Conservation (phyloP, 208 protist genomes). For the Trypanosoma melophagium region DNA sequence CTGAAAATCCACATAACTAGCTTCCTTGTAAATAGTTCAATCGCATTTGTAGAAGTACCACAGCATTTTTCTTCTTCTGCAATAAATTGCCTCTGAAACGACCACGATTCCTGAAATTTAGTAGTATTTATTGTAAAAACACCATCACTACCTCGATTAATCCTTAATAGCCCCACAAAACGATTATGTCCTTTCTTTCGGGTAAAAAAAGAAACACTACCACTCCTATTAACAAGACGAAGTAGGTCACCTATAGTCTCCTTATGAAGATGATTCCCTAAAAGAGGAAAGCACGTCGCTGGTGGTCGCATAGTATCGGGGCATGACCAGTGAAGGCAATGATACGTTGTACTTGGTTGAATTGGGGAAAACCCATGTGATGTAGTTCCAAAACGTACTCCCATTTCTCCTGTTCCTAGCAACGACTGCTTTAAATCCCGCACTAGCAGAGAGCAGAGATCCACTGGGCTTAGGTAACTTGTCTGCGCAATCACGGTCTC, state of each 20-base stretch:
- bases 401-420: background rate
- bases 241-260: background rate
- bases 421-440: background rate
- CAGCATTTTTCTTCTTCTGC: constrained; percentile 1
- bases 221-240: constrained; percentile 6
- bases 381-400: constrained; percentile 17
- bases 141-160: constrained; percentile 8
- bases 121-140: background rate
- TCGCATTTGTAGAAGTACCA: background rate
- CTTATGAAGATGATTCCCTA: constrained; percentile 9
- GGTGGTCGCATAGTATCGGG: constrained; percentile 7
- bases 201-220: constrained; percentile 17
- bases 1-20: constrained; percentile 34
- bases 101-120: constrained; percentile 14
- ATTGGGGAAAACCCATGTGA: constrained; percentile 9
- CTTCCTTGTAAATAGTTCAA: constrained; percentile 30
- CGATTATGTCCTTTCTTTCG: background rate
- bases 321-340: constrained; percentile 28
- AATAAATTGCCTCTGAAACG: constrained; percentile 17
- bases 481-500: constrained; percentile 19
- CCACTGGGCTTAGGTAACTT: constrained; percentile 20
- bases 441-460: constrained; percentile 26
- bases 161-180: constrained; percentile 12
- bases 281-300: constrained; percentile 18
- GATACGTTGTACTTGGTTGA: background rate